Evolutionary conservation across 78 protist species (phyloP).

Genomic region (Planoprotostelium fungivorum): DNA sequence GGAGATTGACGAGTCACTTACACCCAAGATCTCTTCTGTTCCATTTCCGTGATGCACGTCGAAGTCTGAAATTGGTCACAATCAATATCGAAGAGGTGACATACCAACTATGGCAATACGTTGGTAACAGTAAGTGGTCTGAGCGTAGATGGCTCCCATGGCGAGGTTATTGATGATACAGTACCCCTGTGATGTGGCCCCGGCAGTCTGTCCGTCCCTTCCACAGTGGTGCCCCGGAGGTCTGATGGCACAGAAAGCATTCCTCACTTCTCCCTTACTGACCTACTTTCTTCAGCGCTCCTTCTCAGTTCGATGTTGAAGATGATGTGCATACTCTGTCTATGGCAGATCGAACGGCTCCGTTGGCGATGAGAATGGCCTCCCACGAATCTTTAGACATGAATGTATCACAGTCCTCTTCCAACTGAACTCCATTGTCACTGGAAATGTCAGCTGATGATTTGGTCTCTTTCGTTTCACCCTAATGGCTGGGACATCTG

Average conservation of each 20-base stretch:
- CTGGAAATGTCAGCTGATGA: too few relatives aligned
- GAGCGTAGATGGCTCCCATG: slow-evolving; percentile 78
- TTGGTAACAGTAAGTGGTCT: slow-evolving; percentile 20
- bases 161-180: slow-evolving; percentile 81
- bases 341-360: background rate
- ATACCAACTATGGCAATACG: slow-evolving; percentile 43
- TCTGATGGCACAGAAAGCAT: slow-evolving; percentile 49
- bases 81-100: background rate
- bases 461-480: too few relatives aligned
- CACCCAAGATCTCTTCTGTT: slow-evolving; percentile 70
- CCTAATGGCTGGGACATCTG: too few relatives aligned
- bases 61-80: slow-evolving; percentile 31
- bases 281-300: too few relatives aligned
- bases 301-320: background rate
- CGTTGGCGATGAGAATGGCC: background rate
- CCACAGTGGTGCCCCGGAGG: slow-evolving; percentile 70
- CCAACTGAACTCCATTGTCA: background rate
- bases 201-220: slow-evolving; percentile 42
- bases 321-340: background rate
- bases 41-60: slow-evolving; percentile 91
- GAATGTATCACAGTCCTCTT: background rate
- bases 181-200: slow-evolving; percentile 70
- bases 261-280: slow-evolving; percentile 11
- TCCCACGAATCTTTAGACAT: background rate
- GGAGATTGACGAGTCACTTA: slow-evolving; percentile 38